A percentile compares a stretch with the other conserved stretches of the same genome.
These are phyloP conservation scores for Omphalea diandra DNA, from an alignment of 441 rosid species.

Conservation along the genomic window DNA sequence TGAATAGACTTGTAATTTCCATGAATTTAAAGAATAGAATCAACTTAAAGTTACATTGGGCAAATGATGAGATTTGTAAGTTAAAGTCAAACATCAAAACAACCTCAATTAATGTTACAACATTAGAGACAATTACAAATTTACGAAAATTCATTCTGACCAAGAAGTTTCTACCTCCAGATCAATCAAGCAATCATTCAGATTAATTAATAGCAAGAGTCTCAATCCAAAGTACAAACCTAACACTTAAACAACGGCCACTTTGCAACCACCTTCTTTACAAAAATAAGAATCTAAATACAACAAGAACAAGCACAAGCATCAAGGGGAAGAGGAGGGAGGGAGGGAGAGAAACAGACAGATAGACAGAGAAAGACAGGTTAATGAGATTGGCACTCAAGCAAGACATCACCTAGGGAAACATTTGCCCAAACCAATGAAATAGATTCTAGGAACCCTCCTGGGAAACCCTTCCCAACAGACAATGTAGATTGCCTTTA, in stretches of 20 bases:
- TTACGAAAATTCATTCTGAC: neutral
- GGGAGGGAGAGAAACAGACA: neutral
- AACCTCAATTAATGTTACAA: neutral
- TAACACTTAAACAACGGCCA: neutral
- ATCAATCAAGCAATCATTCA: neutral
- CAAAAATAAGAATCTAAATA: neutral
- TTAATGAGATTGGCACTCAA: neutral
- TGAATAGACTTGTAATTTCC: neutral
- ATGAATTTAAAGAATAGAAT: conserved; percentile 3
- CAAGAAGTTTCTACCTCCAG: neutral
- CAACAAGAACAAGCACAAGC: neutral
- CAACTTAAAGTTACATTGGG: neutral
- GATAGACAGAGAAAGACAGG: no score
- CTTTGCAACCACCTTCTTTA: neutral
- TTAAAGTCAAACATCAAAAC: neutral
- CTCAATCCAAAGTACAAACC: neutral
- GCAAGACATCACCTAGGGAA: neutral
- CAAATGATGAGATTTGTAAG: conserved; percentile 1
- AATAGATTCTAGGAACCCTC: neutral
- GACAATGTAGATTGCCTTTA: neutral
- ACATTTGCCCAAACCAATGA: neutral
- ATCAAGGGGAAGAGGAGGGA: neutral
- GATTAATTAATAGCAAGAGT: no score
- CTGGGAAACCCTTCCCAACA: neutral
- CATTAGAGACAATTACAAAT: neutral